Conservation (phyloP, 108 stramenopile species). For the Cyclotella kingstonii region DNA sequence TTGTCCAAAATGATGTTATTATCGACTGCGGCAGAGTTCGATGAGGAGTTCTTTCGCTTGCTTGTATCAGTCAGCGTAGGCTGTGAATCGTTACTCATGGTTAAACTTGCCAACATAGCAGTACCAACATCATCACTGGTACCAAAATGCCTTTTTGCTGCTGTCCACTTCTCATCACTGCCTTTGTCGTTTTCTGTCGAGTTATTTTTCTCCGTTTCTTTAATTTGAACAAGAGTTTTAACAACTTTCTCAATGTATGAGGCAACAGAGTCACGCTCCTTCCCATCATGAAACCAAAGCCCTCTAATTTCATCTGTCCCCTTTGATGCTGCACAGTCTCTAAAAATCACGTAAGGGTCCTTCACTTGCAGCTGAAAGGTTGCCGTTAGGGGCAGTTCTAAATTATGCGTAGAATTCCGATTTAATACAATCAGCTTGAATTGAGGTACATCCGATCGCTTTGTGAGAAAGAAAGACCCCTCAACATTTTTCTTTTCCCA, state of each 20-base stretch:
- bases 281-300: slow-evolving; percentile 74
- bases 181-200: neutral
- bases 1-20: slow-evolving; percentile 65
- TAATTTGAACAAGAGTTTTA: slow-evolving; percentile 36
- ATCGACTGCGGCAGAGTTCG: neutral
- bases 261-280: slow-evolving; percentile 56
- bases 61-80: neutral
- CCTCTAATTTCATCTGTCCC: slow-evolving; percentile 51
- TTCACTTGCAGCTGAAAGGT: slow-evolving; percentile 72
- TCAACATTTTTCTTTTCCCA: slow-evolving; percentile 75
- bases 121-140: slow-evolving; percentile 22
- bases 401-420: slow-evolving; percentile 68
- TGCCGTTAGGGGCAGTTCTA: slow-evolving; percentile 48
- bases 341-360: slow-evolving; percentile 77
- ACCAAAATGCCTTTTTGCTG: slow-evolving; percentile 11
- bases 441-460: slow-evolving; percentile 24
- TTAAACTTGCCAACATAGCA: slow-evolving; percentile 40
- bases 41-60: neutral
- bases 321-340: slow-evolving; percentile 22
- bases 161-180: neutral
- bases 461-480: slow-evolving; percentile 67
- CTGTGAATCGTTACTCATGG: slow-evolving; percentile 14
- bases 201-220: slow-evolving; percentile 24
- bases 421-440: slow-evolving; percentile 66
- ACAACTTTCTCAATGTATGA: slow-evolving; percentile 47